Evolutionary conservation across 2,329 filamentous ascomycete genomes (phyloP).

Genomic region (Arthrobotrys entomopaga): DNA sequence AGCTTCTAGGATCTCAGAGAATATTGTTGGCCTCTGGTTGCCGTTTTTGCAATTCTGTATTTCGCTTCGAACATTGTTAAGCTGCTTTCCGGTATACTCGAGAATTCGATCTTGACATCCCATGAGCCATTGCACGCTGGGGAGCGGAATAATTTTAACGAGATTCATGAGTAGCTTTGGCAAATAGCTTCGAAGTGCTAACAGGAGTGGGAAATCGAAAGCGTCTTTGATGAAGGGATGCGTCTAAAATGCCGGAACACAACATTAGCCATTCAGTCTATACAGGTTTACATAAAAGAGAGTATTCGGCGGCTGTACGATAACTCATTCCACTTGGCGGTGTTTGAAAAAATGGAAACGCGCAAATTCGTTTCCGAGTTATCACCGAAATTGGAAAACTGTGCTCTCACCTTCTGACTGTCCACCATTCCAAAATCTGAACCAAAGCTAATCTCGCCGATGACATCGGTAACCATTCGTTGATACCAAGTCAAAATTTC

Average conservation of each 20-base stretch:
- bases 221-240: no score
- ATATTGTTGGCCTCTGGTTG: slow-evolving; percentile 4
- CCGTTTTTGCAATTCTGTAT: slow-evolving; percentile 8
- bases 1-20: slow-evolving; percentile 8
- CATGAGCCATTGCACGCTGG: slow-evolving; percentile 21
- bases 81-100: slow-evolving; percentile 3
- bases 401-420: slow-evolving; percentile 20
- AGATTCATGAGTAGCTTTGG: slow-evolving; percentile 3
- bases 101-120: not conserved
- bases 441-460: slow-evolving; percentile 27
- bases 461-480: slow-evolving; percentile 17
- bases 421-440: slow-evolving; percentile 30
- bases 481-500: slow-evolving; percentile 27
- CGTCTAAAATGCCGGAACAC: no score
- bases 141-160: slow-evolving; percentile 22
- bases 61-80: not conserved
- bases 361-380: not conserved
- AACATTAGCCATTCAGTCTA: no score
- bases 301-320: no score
- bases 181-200: slow-evolving; percentile 16
- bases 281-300: no score
- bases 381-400: not conserved
- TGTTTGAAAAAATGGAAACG: no score
- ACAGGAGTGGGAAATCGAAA: slow-evolving; percentile 3
- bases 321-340: no score